Evolutionary conservation across 192 early-diverging fungal genomes (phyloP).

Genomic region (Coemansia sp.): DNA sequence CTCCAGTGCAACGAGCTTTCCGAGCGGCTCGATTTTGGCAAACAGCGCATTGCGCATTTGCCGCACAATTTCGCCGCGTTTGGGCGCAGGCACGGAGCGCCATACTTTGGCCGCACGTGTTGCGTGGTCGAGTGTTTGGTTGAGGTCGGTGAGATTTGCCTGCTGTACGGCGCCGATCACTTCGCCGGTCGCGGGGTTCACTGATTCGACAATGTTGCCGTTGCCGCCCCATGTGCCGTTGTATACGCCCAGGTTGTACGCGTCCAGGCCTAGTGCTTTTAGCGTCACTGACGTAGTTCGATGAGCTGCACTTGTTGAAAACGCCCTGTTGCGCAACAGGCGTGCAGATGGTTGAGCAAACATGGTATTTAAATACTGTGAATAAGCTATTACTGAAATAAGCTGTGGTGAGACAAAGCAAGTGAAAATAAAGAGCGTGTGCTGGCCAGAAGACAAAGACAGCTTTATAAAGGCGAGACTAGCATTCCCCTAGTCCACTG

Average conservation of each 20-base stretch:
- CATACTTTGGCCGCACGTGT: slow-evolving; percentile 64
- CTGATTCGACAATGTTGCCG: slow-evolving; percentile 61
- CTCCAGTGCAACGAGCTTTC: slow-evolving; percentile 84
- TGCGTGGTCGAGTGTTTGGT: slow-evolving; percentile 64
- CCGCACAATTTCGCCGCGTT: slow-evolving; percentile 85
- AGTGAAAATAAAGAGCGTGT: too few species aligned
- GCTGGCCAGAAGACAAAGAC: too few species aligned
- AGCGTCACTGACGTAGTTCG: slow-evolving; percentile 42
- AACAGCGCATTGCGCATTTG: slow-evolving; percentile 84
- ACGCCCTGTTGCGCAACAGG: background rate
- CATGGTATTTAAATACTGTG: background rate
- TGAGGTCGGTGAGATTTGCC: slow-evolving; percentile 61
- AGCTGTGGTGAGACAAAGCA: too few species aligned
- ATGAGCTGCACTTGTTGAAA: slow-evolving; percentile 22
- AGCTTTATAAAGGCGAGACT: too few species aligned
- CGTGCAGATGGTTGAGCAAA: background rate
- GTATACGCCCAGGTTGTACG: slow-evolving; percentile 74
- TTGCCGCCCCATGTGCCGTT: slow-evolving; percentile 73
- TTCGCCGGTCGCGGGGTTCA: slow-evolving; percentile 79
- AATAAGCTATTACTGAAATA: too few species aligned
- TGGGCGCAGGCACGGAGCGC: slow-evolving; percentile 75
- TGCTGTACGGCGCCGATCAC: slow-evolving; percentile 77
- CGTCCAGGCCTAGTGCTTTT: slow-evolving; percentile 61
- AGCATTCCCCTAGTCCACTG: background rate
- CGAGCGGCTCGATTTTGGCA: slow-evolving; percentile 73